Conservation (phyloP, 306 rosid species). For the Mimosa bimucronata region DNA sequence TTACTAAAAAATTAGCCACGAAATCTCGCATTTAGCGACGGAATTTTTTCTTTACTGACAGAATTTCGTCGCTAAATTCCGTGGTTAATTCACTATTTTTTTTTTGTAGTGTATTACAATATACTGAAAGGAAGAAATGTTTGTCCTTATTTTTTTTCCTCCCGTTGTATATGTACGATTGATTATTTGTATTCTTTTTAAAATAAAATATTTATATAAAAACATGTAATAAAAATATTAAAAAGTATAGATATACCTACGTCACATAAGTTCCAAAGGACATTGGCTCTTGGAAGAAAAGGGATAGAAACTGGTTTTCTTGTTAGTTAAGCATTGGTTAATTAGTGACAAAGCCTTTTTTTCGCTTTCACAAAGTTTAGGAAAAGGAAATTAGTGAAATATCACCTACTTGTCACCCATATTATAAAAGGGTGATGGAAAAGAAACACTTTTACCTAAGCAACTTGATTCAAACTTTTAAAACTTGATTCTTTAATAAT, state of each 20-base stretch:
- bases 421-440: constrained; percentile 3
- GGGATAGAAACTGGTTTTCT: constrained; percentile 43
- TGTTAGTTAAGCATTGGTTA: constrained; percentile 57
- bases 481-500: neutral
- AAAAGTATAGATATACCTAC: neutral
- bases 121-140: too few species aligned
- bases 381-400: constrained; percentile 43
- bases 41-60: too few species aligned
- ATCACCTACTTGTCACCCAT: constrained; percentile 29
- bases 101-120: too few species aligned
- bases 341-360: constrained; percentile 37
- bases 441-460: neutral
- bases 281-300: constrained; percentile 10
- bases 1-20: too few species aligned
- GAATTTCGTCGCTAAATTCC: too few species aligned
- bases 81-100: too few species aligned
- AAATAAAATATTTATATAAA: neutral
- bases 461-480: neutral
- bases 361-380: constrained; percentile 41
- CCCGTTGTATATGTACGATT: too few species aligned
- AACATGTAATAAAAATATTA: neutral
- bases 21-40: too few species aligned
- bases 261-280: constrained; percentile 3
- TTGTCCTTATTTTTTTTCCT: too few species aligned
- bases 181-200: neutral